phyloP scores from a whole-genome alignment of 176 grass and related monocot species.

The Thalia dealbata region DNA sequence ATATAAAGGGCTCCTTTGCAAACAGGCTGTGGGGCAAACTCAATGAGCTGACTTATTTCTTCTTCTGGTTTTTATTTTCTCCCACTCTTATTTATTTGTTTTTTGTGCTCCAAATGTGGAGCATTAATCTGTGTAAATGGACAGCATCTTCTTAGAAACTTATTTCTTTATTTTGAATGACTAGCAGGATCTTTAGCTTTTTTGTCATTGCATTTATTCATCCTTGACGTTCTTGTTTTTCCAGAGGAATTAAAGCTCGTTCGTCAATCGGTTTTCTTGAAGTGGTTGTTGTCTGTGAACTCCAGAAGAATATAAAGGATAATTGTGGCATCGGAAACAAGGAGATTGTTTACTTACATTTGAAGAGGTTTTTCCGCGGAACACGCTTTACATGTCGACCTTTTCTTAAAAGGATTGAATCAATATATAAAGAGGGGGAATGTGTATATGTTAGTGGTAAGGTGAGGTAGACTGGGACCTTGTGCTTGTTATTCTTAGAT shows the following conservation, averaged over 20 bases:
- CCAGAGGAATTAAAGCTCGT: conserved; percentile 50
- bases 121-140: neutral
- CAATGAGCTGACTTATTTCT: neutral
- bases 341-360: conserved; percentile 73
- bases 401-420: conserved; percentile 65
- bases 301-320: conserved; percentile 37
- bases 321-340: conserved; percentile 27
- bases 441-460: conserved; percentile 85
- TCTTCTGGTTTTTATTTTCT: neutral
- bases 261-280: conserved; percentile 52
- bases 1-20: neutral
- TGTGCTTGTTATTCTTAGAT: neutral
- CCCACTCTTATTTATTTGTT: neutral
- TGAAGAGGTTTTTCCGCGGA: conserved; percentile 70
- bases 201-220: neutral
- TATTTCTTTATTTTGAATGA: neutral
- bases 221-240: conserved; percentile 2
- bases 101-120: neutral
- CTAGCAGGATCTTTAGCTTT: neutral
- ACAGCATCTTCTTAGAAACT: neutral
- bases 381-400: conserved; percentile 39
- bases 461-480: conserved; percentile 37
- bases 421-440: conserved; percentile 75
- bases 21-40: neutral
- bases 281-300: conserved; percentile 59